Conservation (phyloP, 139 green algal genomes). For the Pleodorina starrii region DNA sequence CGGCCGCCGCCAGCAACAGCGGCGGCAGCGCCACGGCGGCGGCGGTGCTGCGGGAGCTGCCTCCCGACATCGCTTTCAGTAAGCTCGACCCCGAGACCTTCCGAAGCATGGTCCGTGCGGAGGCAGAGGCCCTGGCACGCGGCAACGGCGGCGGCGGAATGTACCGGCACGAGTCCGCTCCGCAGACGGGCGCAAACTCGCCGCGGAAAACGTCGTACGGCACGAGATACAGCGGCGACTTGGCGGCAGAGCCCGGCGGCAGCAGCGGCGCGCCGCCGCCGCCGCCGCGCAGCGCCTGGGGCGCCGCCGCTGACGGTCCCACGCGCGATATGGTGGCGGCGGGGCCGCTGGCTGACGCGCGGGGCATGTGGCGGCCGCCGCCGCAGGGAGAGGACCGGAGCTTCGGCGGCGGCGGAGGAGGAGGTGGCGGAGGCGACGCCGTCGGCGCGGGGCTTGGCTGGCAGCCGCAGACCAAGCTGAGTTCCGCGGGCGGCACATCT, state of each 20-base stretch:
- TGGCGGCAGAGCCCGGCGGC: background rate
- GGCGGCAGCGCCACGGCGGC: background rate
- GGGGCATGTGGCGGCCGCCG: background rate
- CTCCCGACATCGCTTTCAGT: background rate
- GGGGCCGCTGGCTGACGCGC: background rate
- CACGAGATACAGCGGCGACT: background rate
- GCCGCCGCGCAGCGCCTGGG: background rate
- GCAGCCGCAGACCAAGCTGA: no score
- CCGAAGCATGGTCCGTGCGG: conserved; percentile 39
- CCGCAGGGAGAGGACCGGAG: background rate
- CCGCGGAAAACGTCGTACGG: conserved; percentile 1
- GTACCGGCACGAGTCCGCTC: background rate
- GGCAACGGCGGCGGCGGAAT: background rate
- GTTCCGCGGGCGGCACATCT: no score
- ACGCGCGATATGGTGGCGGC: background rate
- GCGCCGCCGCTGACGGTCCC: background rate
- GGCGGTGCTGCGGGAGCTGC: conserved; percentile 11
- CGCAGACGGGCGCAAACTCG: background rate
- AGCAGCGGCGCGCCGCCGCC: background rate
- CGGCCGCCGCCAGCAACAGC: background rate
- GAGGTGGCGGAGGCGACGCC: no score
- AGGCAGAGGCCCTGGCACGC: conserved; percentile 34
- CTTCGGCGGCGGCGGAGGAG: background rate
- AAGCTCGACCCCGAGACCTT: conserved; percentile 37
- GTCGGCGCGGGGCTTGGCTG: no score